phyloP scores from a whole-genome alignment of 805 yeast species.

The Sugiyamaella lignohabitans region DNA sequence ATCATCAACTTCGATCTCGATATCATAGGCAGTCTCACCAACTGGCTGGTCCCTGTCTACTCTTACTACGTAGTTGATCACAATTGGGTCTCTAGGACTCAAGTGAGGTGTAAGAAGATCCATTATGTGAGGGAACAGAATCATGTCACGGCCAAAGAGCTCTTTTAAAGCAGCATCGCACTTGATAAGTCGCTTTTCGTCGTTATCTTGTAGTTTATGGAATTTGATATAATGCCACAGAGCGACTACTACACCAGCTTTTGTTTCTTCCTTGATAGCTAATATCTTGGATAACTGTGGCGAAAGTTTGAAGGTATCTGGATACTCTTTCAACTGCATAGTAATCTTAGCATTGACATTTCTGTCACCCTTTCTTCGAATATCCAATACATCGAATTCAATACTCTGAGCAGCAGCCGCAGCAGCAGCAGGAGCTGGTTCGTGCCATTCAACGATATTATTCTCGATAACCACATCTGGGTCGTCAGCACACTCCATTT shows the following conservation, averaged over 20 bases:
- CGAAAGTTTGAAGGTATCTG: slow-evolving; percentile 58
- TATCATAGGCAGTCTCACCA: slow-evolving; percentile 75
- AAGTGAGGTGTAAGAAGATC: slow-evolving; percentile 63
- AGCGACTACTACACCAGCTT: slow-evolving; percentile 75
- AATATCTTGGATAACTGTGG: slow-evolving; percentile 61
- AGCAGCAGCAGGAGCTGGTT: slow-evolving; percentile 40
- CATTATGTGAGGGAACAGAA: slow-evolving; percentile 66
- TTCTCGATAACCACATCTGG: slow-evolving; percentile 27
- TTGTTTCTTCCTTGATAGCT: slow-evolving; percentile 73
- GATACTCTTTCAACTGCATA: slow-evolving; percentile 72
- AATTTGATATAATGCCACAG: slow-evolving; percentile 72
- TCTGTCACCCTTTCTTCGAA: slow-evolving; percentile 68
- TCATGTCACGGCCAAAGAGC: slow-evolving; percentile 43
- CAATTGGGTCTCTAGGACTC: slow-evolving; percentile 73
- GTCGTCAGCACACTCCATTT: slow-evolving; percentile 39
- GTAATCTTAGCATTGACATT: slow-evolving; percentile 65
- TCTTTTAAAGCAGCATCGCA: slow-evolving; percentile 43
- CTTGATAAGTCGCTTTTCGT: slow-evolving; percentile 48
- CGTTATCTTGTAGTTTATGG: slow-evolving; percentile 54
- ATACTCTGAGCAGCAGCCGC: slow-evolving; percentile 29
- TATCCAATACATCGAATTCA: slow-evolving; percentile 83
- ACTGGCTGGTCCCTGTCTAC: slow-evolving; percentile 67
- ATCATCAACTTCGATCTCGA: slow-evolving; percentile 50
- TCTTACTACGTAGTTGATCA: slow-evolving; percentile 64
- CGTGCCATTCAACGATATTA: slow-evolving; percentile 84